Conservation (phyloP, 2,329 filamentous ascomycete genomes). For the Aspergillus carbonarius region DNA sequence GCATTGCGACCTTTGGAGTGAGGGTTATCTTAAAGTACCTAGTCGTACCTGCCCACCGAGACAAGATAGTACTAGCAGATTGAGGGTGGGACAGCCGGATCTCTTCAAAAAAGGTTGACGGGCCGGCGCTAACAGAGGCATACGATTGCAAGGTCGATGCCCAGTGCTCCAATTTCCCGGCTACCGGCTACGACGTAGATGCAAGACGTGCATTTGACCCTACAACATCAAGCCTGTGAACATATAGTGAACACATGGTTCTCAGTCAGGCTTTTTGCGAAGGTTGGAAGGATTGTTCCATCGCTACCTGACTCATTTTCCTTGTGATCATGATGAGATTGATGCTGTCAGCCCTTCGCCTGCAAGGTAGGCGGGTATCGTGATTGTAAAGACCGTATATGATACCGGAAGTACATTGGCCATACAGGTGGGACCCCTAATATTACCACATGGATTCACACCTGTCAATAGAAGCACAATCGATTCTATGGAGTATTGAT, state of each 20-base stretch:
- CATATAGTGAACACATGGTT: too few relatives aligned
- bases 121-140: constrained; percentile 17
- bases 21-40: too few relatives aligned
- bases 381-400: background rate
- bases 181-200: constrained; percentile 2
- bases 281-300: background rate
- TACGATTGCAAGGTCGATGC: constrained; percentile 3
- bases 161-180: constrained; percentile 9
- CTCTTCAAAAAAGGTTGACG: constrained; percentile 13
- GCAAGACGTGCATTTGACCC: constrained; percentile 11
- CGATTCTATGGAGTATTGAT: background rate
- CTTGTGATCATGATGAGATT: background rate
- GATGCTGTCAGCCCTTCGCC: background rate
- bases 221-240: too few relatives aligned
- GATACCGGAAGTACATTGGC: background rate
- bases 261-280: background rate
- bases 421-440: constrained; percentile 7
- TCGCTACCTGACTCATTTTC: background rate
- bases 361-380: background rate
- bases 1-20: too few relatives aligned
- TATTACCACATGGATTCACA: constrained; percentile 1
- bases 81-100: constrained; percentile 14
- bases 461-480: constrained; percentile 1
- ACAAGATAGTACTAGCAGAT: too few relatives aligned
- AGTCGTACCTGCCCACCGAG: too few relatives aligned